Conservation (phyloP, 2,329 filamentous ascomycete species). For the Aureobasidium sp. region DNA sequence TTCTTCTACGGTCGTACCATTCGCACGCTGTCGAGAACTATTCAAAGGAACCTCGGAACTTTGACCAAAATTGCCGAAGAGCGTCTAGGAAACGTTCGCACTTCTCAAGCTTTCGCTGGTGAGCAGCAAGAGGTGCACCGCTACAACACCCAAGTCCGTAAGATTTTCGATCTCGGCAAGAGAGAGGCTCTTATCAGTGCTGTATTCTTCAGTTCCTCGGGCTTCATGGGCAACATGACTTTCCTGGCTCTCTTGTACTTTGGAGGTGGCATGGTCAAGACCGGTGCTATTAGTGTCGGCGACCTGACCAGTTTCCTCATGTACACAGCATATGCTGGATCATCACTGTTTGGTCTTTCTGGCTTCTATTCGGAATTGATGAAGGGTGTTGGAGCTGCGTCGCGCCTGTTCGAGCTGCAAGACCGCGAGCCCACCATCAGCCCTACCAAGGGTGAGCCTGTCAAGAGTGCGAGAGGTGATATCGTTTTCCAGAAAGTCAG, state of each 20-base stretch:
- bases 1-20: conserved; percentile 88
- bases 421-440: conserved; percentile 80
- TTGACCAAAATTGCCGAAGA: conserved; percentile 97
- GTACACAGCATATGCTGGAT: conserved; percentile 84
- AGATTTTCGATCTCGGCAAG: conserved; percentile 86
- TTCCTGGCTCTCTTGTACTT: conserved; percentile 85
- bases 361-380: conserved; percentile 98
- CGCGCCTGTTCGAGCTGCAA: conserved; percentile 88
- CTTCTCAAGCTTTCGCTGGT: conserved; percentile 90
- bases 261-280: conserved; percentile 82
- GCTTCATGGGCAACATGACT: conserved; percentile 93
- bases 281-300: conserved; percentile 77
- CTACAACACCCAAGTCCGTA: conserved; percentile 87
- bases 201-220: conserved; percentile 79
- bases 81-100: conserved; percentile 91
- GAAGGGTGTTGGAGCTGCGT: conserved; percentile 98
- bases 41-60: conserved; percentile 87
- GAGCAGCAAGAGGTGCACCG: conserved; percentile 83
- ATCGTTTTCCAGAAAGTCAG: conserved; percentile 81
- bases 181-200: conserved; percentile 82
- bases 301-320: conserved; percentile 96
- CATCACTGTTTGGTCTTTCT: conserved; percentile 85
- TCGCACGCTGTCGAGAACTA: conserved; percentile 79
- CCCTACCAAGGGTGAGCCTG: conserved; percentile 72
- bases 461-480: conserved; percentile 74